A percentile compares a stretch with the other conserved stretches of the same genome.
These are phyloP conservation scores for Eutrema heterophyllum DNA, from an alignment of 345 rosid species.

Conservation along the genomic window DNA sequence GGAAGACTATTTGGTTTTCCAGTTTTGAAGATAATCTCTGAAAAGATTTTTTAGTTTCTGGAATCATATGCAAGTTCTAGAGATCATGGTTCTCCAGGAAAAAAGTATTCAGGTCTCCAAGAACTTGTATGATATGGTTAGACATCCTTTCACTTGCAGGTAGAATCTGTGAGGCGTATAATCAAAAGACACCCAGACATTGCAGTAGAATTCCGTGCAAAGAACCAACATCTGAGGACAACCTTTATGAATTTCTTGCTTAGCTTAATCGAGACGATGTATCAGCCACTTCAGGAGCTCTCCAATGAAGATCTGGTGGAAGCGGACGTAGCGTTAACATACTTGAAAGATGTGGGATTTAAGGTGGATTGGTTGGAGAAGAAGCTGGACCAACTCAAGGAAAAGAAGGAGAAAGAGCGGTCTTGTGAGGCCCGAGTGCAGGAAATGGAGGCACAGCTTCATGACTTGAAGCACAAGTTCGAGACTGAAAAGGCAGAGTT, in stretches of 20 bases:
- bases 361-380: constrained; percentile 20
- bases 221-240: constrained; percentile 6
- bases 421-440: neutral
- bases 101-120: too few species aligned
- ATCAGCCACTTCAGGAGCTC: neutral
- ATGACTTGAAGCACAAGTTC: neutral
- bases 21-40: too few species aligned
- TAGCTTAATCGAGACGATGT: neutral
- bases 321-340: neutral
- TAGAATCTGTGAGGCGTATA: neutral
- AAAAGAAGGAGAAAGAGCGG: constrained; percentile 1
- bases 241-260: neutral
- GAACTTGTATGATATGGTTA: too few species aligned
- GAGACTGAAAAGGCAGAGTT: neutral
- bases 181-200: constrained; percentile 15
- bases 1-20: too few species aligned
- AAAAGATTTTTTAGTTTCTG: too few species aligned
- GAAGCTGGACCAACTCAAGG: neutral
- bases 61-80: too few species aligned
- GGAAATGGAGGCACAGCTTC: neutral
- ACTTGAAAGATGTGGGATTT: neutral
- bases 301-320: neutral
- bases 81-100: too few species aligned
- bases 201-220: neutral
- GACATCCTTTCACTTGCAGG: neutral